Percentiles rank a stretch among this genome's conserved stretches.
These are phyloP conservation scores for Linnemannia elongata DNA, from an alignment of 192 early-diverging fungal genomes.

Conservation along the genomic window DNA sequence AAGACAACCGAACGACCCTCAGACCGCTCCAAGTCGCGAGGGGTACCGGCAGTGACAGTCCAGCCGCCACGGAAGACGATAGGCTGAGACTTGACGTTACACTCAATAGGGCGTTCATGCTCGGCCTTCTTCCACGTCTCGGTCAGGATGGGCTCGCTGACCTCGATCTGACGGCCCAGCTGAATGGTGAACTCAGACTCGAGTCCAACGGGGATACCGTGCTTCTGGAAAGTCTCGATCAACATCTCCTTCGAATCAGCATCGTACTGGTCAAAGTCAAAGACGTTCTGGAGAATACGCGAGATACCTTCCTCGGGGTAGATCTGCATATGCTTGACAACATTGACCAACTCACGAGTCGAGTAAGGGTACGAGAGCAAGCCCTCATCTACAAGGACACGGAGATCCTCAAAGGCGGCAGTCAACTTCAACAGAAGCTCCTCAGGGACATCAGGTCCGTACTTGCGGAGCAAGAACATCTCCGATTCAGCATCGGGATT, in stretches of 20 bases:
- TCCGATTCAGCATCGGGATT: slow-evolving; percentile 85
- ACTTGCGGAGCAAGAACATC: slow-evolving; percentile 76
- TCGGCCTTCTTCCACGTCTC: slow-evolving; percentile 67
- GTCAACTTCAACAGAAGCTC: slow-evolving; percentile 75
- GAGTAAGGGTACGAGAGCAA: slow-evolving; percentile 88
- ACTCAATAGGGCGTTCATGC: slow-evolving; percentile 12
- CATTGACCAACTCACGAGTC: slow-evolving; percentile 82
- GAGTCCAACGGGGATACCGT: slow-evolving; percentile 78
- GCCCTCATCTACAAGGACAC: slow-evolving; percentile 79
- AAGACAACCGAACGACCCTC: slow-evolving; percentile 71
- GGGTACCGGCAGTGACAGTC: slow-evolving; percentile 62
- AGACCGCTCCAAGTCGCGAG: slow-evolving; percentile 68
- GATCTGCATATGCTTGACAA: slow-evolving; percentile 81
- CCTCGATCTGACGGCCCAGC: slow-evolving; percentile 63
- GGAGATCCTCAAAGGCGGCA: slow-evolving; percentile 78
- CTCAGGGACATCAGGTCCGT: slow-evolving; percentile 79
- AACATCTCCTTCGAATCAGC: slow-evolving; percentile 76
- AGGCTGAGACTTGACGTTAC: slow-evolving; percentile 29
- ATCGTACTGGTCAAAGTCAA: slow-evolving; percentile 87
- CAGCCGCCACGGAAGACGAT: slow-evolving; percentile 63
- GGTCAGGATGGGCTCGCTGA: slow-evolving; percentile 65
- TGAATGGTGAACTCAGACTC: slow-evolving; percentile 77
- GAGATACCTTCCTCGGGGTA: slow-evolving; percentile 80
- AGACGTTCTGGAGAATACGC: slow-evolving; percentile 80
- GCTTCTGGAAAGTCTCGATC: slow-evolving; percentile 79